A percentile compares a stretch with the other conserved stretches of the same genome.
These are phyloP conservation scores for Ruellia speciosa DNA, from an alignment of 305 asterid species.

Conservation along the genomic window DNA sequence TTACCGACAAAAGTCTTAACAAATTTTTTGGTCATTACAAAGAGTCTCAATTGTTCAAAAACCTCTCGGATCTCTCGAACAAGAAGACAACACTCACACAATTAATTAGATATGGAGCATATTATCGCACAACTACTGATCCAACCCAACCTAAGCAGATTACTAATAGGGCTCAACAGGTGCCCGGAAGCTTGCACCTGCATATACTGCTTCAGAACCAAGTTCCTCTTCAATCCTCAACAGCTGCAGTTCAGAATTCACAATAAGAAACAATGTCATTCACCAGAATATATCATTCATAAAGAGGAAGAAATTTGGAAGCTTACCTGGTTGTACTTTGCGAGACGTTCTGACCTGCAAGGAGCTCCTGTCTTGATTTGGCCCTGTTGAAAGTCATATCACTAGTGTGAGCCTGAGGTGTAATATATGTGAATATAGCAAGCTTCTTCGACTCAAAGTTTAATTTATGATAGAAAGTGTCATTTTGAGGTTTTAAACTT, in stretches of 20 bases:
- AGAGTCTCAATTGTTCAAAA: too few species aligned
- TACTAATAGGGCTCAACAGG: conserved; percentile 84
- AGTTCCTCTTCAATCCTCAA: conserved; percentile 94
- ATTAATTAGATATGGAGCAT: background rate
- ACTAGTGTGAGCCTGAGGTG: too few species aligned
- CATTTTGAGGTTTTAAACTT: too few species aligned
- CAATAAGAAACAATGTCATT: background rate
- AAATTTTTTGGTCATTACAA: too few species aligned
- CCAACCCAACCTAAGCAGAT: too few species aligned
- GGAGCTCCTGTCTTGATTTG: conserved; percentile 96
- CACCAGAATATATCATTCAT: background rate
- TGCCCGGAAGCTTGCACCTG: conserved; percentile 81
- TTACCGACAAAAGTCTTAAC: too few species aligned
- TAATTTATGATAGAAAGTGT: too few species aligned
- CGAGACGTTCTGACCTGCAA: conserved; percentile 96
- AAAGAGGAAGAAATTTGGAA: background rate
- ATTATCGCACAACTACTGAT: too few species aligned
- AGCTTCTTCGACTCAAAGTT: too few species aligned
- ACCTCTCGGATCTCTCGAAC: too few species aligned
- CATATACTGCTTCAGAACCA: conserved; percentile 75
- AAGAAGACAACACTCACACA: too few species aligned
- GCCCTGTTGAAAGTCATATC: conserved; percentile 27
- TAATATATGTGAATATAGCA: too few species aligned
- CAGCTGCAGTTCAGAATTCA: conserved; percentile 32
- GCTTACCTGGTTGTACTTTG: conserved; percentile 88